Evolutionary conservation across 2,329 filamentous ascomycete species (phyloP).

Genomic region (Monilinia fructicola): DNA sequence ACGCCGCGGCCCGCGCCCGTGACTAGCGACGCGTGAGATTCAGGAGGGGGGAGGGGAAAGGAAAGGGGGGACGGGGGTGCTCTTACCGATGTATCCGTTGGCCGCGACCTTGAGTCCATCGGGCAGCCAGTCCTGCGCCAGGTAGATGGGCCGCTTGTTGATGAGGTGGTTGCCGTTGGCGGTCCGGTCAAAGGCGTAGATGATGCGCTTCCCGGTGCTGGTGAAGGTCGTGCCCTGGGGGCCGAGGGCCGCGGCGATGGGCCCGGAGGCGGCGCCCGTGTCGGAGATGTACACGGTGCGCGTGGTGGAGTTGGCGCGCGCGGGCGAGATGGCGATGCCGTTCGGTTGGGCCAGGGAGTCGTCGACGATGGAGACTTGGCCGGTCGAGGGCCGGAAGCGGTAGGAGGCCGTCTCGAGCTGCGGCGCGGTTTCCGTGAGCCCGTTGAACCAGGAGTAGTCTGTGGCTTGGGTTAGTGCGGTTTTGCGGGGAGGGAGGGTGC

Average conservation of each 20-base stretch:
- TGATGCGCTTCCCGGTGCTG: background rate
- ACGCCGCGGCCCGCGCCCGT: background rate
- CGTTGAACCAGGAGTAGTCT: constrained; percentile 1
- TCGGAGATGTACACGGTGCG: background rate
- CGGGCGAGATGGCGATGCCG: background rate
- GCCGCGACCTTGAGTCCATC: background rate
- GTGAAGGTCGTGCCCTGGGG: background rate
- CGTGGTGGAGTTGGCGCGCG: background rate
- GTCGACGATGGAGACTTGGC: background rate
- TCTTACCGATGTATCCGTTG: constrained; percentile 3
- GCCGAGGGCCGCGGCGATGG: background rate
- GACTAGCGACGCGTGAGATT: too few relatives aligned
- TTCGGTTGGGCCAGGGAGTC: background rate
- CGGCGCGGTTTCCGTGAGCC: background rate
- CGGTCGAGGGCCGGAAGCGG: background rate
- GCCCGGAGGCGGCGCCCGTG: background rate
- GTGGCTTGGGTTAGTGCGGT: background rate
- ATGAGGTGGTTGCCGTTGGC: background rate
- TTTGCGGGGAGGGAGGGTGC: background rate
- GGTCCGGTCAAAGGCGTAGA: background rate
- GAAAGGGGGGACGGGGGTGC: too few relatives aligned
- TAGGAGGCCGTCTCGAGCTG: background rate
- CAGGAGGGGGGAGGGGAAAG: too few relatives aligned
- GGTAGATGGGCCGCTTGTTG: background rate
- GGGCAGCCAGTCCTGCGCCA: background rate